Evolutionary conservation across 2,329 filamentous ascomycete genomes (phyloP).

Genomic region (Penicillium frequentans): DNA sequence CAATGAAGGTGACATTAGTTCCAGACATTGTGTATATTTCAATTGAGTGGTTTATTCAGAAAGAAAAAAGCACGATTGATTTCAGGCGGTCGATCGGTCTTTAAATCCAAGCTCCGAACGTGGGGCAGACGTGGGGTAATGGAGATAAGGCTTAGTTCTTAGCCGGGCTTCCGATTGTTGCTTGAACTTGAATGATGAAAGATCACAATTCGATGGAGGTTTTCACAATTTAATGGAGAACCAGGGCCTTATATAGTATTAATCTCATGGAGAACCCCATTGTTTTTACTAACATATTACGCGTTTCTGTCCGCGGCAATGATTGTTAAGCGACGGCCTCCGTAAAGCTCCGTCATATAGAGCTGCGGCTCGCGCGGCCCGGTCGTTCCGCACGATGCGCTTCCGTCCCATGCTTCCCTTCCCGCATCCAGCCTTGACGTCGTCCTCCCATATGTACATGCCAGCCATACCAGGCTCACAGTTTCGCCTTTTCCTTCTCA

Average conservation of each 20-base stretch:
- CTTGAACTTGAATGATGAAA: background rate
- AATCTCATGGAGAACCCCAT: background rate
- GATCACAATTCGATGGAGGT: background rate
- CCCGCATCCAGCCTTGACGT: no score
- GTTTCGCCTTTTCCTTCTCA: slow-evolving; percentile 21
- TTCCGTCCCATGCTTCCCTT: background rate
- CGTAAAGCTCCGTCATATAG: background rate
- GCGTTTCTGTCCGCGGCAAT: background rate
- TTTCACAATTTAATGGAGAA: background rate
- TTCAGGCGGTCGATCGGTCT: background rate
- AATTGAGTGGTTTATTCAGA: background rate
- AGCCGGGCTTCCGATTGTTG: background rate
- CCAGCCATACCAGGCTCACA: slow-evolving; percentile 1
- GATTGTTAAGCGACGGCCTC: background rate
- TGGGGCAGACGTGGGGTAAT: slow-evolving; percentile 1
- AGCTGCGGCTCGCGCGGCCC: background rate
- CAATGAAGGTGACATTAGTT: slow-evolving; percentile 70
- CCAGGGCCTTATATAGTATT: background rate
- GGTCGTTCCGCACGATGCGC: background rate
- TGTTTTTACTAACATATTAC: background rate
- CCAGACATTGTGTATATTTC: slow-evolving; percentile 23
- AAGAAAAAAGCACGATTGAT: background rate
- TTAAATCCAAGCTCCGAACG: background rate
- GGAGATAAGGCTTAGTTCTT: background rate
- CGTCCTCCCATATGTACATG: no score